These are phyloP conservation scores for Plenodomus tracheiphilus DNA, from an alignment of 2,329 filamentous ascomycete species.

Conservation along the genomic window DNA sequence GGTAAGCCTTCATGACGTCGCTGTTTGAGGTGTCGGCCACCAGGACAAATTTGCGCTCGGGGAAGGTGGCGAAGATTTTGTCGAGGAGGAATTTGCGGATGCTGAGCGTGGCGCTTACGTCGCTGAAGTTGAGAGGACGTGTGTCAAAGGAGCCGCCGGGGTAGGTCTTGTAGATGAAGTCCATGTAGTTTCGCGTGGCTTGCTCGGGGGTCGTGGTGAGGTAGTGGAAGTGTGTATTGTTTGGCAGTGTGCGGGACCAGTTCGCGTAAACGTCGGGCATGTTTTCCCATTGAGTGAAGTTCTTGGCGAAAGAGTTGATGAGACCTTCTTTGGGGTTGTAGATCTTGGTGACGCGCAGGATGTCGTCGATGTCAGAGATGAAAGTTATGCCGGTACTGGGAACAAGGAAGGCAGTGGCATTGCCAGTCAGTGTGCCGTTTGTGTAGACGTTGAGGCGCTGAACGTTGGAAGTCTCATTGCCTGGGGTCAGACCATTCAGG, in stretches of 20 bases:
- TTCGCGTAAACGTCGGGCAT: constrained; percentile 80
- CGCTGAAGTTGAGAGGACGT: constrained; percentile 74
- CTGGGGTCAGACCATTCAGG: constrained; percentile 59
- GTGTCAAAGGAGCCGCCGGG: constrained; percentile 78
- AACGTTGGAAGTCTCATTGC: constrained; percentile 66
- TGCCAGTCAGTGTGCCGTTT: constrained; percentile 67
- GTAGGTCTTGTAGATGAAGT: constrained; percentile 77
- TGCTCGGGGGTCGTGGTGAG: constrained; percentile 81
- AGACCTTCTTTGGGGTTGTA: constrained; percentile 75
- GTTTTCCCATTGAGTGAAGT: constrained; percentile 73
- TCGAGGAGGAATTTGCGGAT: constrained; percentile 72
- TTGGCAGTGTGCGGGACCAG: constrained; percentile 67
- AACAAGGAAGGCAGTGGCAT: constrained; percentile 76
- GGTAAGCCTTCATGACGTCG: constrained; percentile 71
- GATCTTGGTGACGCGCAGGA: constrained; percentile 79
- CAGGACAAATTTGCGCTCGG: constrained; percentile 73
- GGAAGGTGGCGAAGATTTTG: constrained; percentile 75
- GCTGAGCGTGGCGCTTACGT: constrained; percentile 69
- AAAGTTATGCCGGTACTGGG: constrained; percentile 71
- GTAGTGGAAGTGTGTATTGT: constrained; percentile 76
- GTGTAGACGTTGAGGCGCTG: constrained; percentile 72
- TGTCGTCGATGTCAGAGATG: constrained; percentile 79
- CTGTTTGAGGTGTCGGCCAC: constrained; percentile 76
- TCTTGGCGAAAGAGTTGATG: constrained; percentile 73
- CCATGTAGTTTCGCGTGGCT: constrained; percentile 76